A percentile compares a stretch with the other conserved stretches of the same genome.
Evolutionary conservation across 163 green algal genomes (phyloP).

Genomic region (Dunaliella salina): DNA sequence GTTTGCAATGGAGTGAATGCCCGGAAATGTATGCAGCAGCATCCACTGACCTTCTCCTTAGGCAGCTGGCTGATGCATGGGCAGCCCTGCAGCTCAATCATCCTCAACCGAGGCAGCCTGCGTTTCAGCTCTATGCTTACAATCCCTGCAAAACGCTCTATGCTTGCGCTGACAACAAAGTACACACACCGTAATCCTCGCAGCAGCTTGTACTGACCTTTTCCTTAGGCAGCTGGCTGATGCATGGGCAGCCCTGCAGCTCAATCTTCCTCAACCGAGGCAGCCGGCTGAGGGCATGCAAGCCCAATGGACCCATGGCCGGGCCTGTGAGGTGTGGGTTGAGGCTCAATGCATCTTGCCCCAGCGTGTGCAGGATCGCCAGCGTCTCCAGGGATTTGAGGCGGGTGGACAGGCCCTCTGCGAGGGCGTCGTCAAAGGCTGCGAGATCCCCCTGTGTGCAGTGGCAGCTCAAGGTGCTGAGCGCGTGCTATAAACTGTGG

Average conservation of each 20-base stretch:
- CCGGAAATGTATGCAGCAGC: neutral
- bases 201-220: neutral
- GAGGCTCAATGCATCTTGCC: neutral
- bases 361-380: neutral
- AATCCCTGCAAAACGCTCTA: too few relatives aligned
- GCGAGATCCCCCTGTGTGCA: neutral
- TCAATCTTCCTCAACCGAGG: neutral
- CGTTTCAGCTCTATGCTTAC: too few relatives aligned
- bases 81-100: neutral
- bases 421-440: neutral
- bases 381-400: neutral
- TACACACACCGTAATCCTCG: neutral
- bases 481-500: too few relatives aligned
- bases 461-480: too few relatives aligned
- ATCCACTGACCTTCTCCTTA: too few relatives aligned
- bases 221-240: neutral
- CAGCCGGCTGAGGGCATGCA: neutral
- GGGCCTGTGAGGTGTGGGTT: neutral
- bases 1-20: neutral
- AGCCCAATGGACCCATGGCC: neutral
- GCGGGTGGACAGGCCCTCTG: neutral
- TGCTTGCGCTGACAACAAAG: neutral
- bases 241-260: neutral
- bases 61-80: neutral
- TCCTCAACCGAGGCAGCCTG: neutral